Evolutionary conservation across 1,139 yeast genomes (phyloP).

Genomic region (Hyphopichia fennica): DNA sequence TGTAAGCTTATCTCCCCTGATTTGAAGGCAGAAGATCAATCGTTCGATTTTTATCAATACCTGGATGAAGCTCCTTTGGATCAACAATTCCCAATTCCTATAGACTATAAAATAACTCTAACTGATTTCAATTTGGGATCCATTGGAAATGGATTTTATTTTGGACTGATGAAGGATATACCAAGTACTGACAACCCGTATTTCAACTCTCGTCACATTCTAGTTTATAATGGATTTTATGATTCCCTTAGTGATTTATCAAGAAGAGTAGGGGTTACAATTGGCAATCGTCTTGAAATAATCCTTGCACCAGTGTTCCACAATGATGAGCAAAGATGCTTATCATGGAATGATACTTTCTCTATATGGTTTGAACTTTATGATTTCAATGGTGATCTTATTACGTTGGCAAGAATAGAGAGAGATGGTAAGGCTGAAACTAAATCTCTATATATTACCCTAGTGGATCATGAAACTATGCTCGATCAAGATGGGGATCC

Average conservation of each 20-base stretch:
- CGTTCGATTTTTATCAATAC: conserved; percentile 10
- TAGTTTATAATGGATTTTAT: conserved; percentile 24
- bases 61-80: conserved; percentile 6
- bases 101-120: conserved; percentile 24
- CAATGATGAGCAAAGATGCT: conserved; percentile 11
- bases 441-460: conserved; percentile 17
- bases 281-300: conserved; percentile 24
- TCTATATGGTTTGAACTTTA: conserved; percentile 40
- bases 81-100: conserved; percentile 19
- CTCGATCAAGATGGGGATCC: conserved; percentile 32
- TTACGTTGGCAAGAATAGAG: conserved; percentile 22
- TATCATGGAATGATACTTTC: conserved; percentile 36
- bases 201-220: conserved; percentile 22
- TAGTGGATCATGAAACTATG: conserved; percentile 34
- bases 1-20: conserved; percentile 38
- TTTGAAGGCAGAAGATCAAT: conserved; percentile 8
- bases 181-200: conserved; percentile 13
- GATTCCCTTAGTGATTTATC: conserved; percentile 16
- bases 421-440: conserved; percentile 20
- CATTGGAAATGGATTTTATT: conserved; percentile 33
- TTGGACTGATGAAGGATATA: conserved; percentile 20
- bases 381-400: conserved; percentile 31
- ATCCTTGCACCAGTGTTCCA: conserved; percentile 27
- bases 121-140: conserved; percentile 26
- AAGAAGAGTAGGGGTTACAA: conserved; percentile 18